Base-by-base conservation (phyloP, 768 basidiomycete species). In the Artomyces pyxidatus region DNA sequence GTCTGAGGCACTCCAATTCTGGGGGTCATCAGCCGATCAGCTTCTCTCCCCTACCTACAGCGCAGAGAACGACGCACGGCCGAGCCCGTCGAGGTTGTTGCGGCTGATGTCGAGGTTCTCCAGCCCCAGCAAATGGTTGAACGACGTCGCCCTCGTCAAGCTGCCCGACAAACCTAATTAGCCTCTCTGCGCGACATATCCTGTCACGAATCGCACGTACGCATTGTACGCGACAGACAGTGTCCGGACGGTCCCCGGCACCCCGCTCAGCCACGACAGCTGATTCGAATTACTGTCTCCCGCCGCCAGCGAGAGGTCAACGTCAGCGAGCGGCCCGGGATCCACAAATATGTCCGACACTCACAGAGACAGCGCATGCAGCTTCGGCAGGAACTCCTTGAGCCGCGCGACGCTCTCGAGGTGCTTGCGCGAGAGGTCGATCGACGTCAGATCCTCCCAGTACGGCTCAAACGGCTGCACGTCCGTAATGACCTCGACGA, bases 401-500 rank as follows among this genome's bases (percentile, higher is more conserved):
- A 88, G 61, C 48, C 89, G 68, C 32, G 87, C 87, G 23, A 89
- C 81, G 63, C 88, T 91, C 56, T 92, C 89, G 43, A 88, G 66
- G 43, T 77, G 78, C 63, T 81, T 84, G 28, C 71, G 66, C 23
- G 79, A 80, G 48, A 99, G 69, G 61, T 97, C 84, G 56, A 99
- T 82, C 22, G 69, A 65, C 48, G 59, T 71, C 51, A 99, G 67
- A 35, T 77, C 72, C 58, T 97, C 94, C 96, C 96, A 99, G 61
- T 89, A 76, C 21, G 94, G 92, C 61, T 93, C 90, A 65, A 88
- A 96, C 17, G 94, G 92, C 61, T 93, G 85, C 11, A 93, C 81
- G 59, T 97, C 93, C 37, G 94, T 97, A 61, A 99, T 90, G 58
- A 89, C 82, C 63, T 88, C 80, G 2, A 98, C 85, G 5, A 99